These are phyloP conservation scores for Fraxinus platypoda DNA, from an alignment of 305 asterid species.

Conservation along the genomic window DNA sequence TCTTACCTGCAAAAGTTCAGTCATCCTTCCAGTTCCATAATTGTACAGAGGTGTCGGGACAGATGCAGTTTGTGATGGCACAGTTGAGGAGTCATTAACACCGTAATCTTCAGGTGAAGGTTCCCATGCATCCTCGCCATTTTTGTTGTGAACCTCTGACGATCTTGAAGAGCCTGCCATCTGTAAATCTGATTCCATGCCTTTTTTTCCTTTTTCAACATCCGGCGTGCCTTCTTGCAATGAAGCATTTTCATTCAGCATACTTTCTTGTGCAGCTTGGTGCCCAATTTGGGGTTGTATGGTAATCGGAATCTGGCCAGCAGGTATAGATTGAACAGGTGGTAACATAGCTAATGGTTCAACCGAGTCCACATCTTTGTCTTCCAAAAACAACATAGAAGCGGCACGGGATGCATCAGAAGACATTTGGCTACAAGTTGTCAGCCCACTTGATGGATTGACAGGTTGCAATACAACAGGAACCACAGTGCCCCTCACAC, in stretches of 20 bases:
- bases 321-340: constrained; percentile 50
- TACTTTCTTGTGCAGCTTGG: constrained; percentile 34
- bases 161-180: constrained; percentile 47
- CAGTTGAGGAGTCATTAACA: constrained; percentile 23
- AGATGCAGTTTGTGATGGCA: constrained; percentile 37
- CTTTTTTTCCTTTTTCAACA: constrained; percentile 33
- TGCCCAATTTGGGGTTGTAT: constrained; percentile 34
- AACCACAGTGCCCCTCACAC: constrained; percentile 60
- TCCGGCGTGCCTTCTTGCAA: constrained; percentile 22
- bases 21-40: constrained; percentile 75
- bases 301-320: constrained; percentile 38
- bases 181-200: constrained; percentile 30
- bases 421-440: constrained; percentile 29
- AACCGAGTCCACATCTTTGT: constrained; percentile 55
- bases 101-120: constrained; percentile 39
- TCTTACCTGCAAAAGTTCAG: constrained; percentile 82
- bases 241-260: constrained; percentile 32
- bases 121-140: constrained; percentile 30
- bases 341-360: constrained; percentile 69
- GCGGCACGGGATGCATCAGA: constrained; percentile 26
- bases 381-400: constrained; percentile 38
- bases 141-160: constrained; percentile 40
- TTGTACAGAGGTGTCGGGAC: constrained; percentile 41
- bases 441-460: constrained; percentile 37
- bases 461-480: constrained; percentile 75